A percentile compares a stretch with the other conserved stretches of the same genome.
These are phyloP conservation scores for Colletotrichum graminicola DNA, from an alignment of 2,329 filamentous ascomycete species.

Conservation along the genomic window DNA sequence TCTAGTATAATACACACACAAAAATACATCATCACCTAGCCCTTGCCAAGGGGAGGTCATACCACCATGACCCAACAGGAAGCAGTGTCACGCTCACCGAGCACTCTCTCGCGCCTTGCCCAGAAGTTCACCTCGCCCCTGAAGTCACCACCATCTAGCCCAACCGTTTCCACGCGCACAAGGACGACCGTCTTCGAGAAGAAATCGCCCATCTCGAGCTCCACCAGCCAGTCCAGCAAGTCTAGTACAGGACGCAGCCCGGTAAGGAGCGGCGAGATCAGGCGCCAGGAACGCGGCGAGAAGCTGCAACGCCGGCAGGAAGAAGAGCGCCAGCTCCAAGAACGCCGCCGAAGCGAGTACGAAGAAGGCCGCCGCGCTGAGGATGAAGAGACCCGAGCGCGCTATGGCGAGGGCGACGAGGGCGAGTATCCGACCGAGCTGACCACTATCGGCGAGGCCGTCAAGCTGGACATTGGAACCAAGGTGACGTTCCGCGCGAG, in stretches of 20 bases:
- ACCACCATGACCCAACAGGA: slow-evolving; percentile 18
- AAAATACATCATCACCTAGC: background rate
- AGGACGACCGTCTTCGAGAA: slow-evolving; percentile 34
- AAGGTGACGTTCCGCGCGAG: slow-evolving; percentile 64
- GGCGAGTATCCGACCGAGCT: slow-evolving; percentile 29
- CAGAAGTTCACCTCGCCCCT: slow-evolving; percentile 33
- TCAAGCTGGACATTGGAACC: slow-evolving; percentile 47
- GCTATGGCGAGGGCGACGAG: slow-evolving; percentile 33
- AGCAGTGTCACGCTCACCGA: slow-evolving; percentile 13
- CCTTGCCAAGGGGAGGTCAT: slow-evolving; percentile 17
- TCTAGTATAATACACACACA: background rate
- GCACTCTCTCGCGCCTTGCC: slow-evolving; percentile 44
- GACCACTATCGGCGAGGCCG: slow-evolving; percentile 36
- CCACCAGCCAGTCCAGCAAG: slow-evolving; percentile 19
- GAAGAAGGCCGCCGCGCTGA: slow-evolving; percentile 35
- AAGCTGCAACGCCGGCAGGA: slow-evolving; percentile 30
- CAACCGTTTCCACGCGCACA: slow-evolving; percentile 10
- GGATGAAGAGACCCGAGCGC: slow-evolving; percentile 35
- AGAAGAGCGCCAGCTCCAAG: slow-evolving; percentile 29
- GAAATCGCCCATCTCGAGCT: slow-evolving; percentile 3
- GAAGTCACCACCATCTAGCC: slow-evolving; percentile 7
- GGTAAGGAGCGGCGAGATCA: slow-evolving; percentile 28
- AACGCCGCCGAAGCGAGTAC: slow-evolving; percentile 22
- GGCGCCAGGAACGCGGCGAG: slow-evolving; percentile 28
- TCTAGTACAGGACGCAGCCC: slow-evolving; percentile 18